phyloP scores from a whole-genome alignment of 2,329 filamentous ascomycete species.

The Colletotrichum trifolii region DNA sequence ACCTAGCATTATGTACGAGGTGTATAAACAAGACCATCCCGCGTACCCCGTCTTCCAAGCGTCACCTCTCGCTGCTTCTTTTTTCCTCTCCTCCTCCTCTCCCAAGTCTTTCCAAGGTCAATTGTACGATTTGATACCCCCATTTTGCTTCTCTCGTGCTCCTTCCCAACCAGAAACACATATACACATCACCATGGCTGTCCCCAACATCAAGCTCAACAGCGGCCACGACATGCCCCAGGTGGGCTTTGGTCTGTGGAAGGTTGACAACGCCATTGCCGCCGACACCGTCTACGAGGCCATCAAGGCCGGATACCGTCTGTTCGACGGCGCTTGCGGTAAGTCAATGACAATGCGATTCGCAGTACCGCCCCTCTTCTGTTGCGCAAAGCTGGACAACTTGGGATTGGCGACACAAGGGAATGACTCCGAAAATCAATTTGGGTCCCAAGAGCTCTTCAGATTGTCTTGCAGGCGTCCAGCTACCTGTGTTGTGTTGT shows the following conservation, averaged over 20 bases:
- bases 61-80: not conserved
- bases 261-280: conserved; percentile 78
- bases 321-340: conserved; percentile 71
- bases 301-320: conserved; percentile 71
- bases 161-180: conserved; percentile 6
- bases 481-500: not conserved
- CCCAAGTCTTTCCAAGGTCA: conserved; percentile 6
- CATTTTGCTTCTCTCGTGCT: not conserved
- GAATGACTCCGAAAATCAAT: not conserved
- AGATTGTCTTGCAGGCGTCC: conserved; percentile 1
- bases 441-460: not conserved
- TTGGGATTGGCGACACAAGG: not conserved
- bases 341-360: conserved; percentile 45
- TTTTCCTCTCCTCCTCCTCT: conserved; percentile 12
- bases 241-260: conserved; percentile 85
- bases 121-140: conserved; percentile 22
- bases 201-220: conserved; percentile 70
- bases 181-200: conserved; percentile 36
- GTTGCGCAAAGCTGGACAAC: not conserved
- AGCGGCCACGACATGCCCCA: conserved; percentile 77
- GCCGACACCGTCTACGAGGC: conserved; percentile 83
- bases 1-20: conserved; percentile 4
- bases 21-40: conserved; percentile 30
- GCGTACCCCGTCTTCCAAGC: not conserved
- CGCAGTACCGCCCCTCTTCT: not conserved